phyloP scores from a whole-genome alignment of 495 filamentous ascomycete genomes.

The Penicillium nucicola region DNA sequence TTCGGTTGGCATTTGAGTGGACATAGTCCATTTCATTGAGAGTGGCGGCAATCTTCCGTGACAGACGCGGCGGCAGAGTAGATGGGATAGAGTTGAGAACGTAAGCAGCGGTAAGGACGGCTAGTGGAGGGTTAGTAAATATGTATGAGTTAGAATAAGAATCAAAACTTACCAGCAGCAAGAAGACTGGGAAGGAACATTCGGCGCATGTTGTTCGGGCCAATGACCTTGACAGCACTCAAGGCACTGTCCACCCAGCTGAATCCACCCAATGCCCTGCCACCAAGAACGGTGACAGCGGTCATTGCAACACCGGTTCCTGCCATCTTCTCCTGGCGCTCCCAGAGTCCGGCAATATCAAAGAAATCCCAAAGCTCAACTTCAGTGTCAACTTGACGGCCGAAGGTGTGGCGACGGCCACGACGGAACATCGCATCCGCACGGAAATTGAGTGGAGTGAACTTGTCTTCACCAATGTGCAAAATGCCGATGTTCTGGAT shows the following conservation, averaged over 20 bases:
- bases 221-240: constrained; percentile 73
- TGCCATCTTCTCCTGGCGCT: constrained; percentile 89
- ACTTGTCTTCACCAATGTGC: constrained; percentile 80
- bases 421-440: constrained; percentile 89
- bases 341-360: constrained; percentile 75
- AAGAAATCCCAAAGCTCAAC: constrained; percentile 92
- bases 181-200: constrained; percentile 79
- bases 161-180: constrained; percentile 62
- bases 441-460: constrained; percentile 77
- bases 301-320: constrained; percentile 93
- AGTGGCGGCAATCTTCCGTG: constrained; percentile 74
- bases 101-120: constrained; percentile 69
- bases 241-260: constrained; percentile 87
- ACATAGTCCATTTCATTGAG: constrained; percentile 85
- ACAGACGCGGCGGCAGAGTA: constrained; percentile 83
- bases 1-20: constrained; percentile 80
- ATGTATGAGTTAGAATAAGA: background rate
- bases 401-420: constrained; percentile 69
- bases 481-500: constrained; percentile 86
- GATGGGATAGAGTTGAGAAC: constrained; percentile 80
- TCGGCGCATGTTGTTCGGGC: constrained; percentile 76
- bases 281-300: constrained; percentile 79
- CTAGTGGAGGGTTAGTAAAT: constrained; percentile 48
- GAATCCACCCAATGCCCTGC: constrained; percentile 74
- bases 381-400: constrained; percentile 78